Evolutionary conservation across 495 filamentous ascomycete genomes (phyloP).

Genomic region (Penicillium flavigenum): DNA sequence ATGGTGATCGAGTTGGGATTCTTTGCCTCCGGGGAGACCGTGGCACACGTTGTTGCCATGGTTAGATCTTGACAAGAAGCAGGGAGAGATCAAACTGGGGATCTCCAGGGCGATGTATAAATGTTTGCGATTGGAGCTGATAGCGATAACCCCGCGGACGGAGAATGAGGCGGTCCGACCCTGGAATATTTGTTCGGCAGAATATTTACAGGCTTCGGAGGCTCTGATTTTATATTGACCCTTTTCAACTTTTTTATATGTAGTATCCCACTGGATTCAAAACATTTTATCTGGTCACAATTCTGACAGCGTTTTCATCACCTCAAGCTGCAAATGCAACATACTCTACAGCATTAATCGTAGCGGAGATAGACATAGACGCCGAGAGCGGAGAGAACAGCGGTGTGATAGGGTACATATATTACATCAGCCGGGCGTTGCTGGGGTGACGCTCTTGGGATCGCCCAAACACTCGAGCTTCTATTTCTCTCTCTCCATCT

Average conservation of each 20-base stretch:
- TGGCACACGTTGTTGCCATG: conserved; percentile 16
- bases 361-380: neutral
- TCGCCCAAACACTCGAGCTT: conserved; percentile 35
- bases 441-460: conserved; percentile 33
- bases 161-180: conserved; percentile 42
- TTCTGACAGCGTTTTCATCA: neutral
- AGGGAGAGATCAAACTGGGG: neutral
- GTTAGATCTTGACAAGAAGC: neutral
- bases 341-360: neutral
- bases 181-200: neutral
- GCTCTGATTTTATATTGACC: neutral
- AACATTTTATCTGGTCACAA: neutral
- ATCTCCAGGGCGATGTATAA: conserved; percentile 7
- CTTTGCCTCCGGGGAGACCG: conserved; percentile 30
- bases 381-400: neutral
- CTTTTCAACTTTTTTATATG: neutral
- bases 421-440: conserved; percentile 29
- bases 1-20: conserved; percentile 46
- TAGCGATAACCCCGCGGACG: conserved; percentile 39
- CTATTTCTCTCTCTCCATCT: conserved; percentile 17
- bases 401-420: neutral
- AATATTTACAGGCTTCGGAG: neutral
- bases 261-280: neutral
- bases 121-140: conserved; percentile 11
- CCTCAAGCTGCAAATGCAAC: neutral